Evolutionary conservation across 2,329 filamentous ascomycete species (phyloP).

Genomic region (Zarea fungicola): DNA sequence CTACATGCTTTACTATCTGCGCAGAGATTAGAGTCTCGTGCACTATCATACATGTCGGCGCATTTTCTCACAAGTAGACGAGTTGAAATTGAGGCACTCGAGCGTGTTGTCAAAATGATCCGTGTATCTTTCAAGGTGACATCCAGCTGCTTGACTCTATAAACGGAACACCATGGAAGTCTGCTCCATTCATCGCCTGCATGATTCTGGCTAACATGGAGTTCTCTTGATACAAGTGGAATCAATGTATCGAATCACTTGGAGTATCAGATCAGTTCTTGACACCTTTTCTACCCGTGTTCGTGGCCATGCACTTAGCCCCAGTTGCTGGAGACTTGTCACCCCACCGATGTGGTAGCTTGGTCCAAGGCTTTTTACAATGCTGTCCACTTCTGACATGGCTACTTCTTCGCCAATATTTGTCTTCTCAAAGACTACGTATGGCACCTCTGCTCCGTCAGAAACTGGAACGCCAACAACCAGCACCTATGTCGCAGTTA

Average conservation of each 20-base stretch:
- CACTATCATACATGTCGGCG: too few relatives aligned
- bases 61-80: too few relatives aligned
- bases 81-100: too few relatives aligned
- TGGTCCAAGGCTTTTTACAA: background rate
- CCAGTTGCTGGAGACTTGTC: background rate
- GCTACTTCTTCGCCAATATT: background rate
- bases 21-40: too few relatives aligned
- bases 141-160: too few relatives aligned
- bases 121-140: too few relatives aligned
- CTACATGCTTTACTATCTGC: too few relatives aligned
- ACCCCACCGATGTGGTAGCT: background rate
- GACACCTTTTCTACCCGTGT: background rate
- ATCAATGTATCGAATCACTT: background rate
- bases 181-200: too few relatives aligned
- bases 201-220: too few relatives aligned
- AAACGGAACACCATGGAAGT: too few relatives aligned
- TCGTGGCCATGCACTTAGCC: background rate
- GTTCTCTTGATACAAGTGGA: too few relatives aligned
- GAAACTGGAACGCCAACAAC: background rate
- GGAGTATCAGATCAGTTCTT: background rate
- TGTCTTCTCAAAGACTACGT: background rate
- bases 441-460: background rate
- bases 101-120: too few relatives aligned
- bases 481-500: background rate
- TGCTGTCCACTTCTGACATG: background rate